Percentiles rank a stretch among this genome's conserved stretches.
Conservation (phyloP, 371 early-diverging fungal genomes). For the Mucor ambiguus region DNA sequence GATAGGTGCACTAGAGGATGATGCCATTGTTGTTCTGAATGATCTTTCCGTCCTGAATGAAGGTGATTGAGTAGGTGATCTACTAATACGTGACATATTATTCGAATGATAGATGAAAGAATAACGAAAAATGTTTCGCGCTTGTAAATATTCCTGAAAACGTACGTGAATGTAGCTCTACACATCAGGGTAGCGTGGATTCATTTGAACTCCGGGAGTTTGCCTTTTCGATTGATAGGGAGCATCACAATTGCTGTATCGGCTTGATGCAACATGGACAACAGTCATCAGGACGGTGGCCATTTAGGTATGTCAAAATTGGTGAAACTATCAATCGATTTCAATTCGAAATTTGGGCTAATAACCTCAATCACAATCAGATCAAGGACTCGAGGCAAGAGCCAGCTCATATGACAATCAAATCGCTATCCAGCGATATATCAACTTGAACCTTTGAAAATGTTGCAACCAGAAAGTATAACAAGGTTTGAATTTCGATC, state of each 20-base stretch:
- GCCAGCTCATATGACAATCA: not conserved
- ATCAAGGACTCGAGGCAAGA: not conserved
- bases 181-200: not conserved
- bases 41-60: conserved; percentile 14
- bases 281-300: too few relatives aligned
- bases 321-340: not conserved
- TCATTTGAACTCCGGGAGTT: not conserved
- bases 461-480: not conserved
- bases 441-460: too few relatives aligned
- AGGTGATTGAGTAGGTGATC: conserved; percentile 25
- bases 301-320: not conserved
- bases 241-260: not conserved
- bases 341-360: not conserved
- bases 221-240: not conserved
- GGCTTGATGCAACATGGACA: too few relatives aligned
- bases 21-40: conserved; percentile 12
- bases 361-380: not conserved
- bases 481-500: not conserved
- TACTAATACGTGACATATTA: conserved; percentile 20
- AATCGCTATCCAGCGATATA: too few relatives aligned
- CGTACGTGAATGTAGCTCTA: not conserved
- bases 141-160: not conserved
- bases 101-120: not conserved
- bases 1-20: not conserved
- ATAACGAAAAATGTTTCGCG: conserved; percentile 1